Evolutionary conservation across 2,329 filamentous ascomycete genomes (phyloP).

Genomic region (Epichloe brachyelytri): DNA sequence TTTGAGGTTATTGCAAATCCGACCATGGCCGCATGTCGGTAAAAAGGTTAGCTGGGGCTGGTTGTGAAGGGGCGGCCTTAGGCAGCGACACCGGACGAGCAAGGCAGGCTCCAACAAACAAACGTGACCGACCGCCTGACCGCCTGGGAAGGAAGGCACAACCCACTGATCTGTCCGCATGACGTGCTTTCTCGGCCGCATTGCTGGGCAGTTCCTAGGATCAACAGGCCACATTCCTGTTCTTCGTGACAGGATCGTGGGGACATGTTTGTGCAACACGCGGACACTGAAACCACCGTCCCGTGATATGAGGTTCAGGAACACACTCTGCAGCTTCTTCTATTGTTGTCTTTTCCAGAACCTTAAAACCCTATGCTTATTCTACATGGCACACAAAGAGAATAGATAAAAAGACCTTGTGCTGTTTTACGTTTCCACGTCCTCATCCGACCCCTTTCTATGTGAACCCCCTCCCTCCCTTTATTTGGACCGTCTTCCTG

Average conservation of each 20-base stretch:
- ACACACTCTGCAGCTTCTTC: background rate
- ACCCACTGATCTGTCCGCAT: background rate
- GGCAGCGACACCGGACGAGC: slow-evolving; percentile 18
- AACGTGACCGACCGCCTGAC: background rate
- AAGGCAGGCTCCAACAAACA: background rate
- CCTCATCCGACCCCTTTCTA: background rate
- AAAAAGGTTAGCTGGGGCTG: slow-evolving; percentile 1
- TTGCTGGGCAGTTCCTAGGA: background rate
- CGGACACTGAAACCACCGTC: background rate
- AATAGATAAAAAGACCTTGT: background rate
- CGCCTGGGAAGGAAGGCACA: background rate
- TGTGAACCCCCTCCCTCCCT: background rate
- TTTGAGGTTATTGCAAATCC: slow-evolving; percentile 17
- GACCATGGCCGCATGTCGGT: slow-evolving; percentile 21
- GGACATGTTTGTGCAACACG: background rate
- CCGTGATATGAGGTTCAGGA: background rate
- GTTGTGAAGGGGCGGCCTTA: slow-evolving; percentile 17
- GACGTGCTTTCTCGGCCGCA: background rate
- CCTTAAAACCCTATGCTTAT: background rate
- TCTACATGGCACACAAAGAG: background rate
- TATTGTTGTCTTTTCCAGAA: background rate
- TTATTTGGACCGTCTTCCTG: background rate
- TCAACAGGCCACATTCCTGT: background rate
- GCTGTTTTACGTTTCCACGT: background rate
- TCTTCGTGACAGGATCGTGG: background rate